Base-by-base conservation (phyloP, 768 basidiomycete species). In the Suillus fuscotomentosus region DNA sequence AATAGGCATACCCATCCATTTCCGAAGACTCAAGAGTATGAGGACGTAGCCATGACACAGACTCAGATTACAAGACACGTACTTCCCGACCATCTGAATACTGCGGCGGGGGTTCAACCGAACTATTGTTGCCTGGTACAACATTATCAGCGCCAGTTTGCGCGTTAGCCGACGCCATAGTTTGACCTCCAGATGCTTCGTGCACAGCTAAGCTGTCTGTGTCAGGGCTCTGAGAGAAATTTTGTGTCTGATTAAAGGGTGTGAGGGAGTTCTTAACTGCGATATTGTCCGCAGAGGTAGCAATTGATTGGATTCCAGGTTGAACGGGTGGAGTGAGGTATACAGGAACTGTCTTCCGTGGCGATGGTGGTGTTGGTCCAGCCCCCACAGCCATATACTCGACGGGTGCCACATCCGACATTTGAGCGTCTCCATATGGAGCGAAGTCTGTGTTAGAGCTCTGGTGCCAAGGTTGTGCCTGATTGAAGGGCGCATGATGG, bases 81-180 rank as follows among this genome's bases (percentile, higher is more conserved):
- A 71, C 62, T 53, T 70, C 70, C n/a, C 81, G 82, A 39, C 83
- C 77, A 64, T 85, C 87, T 31, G 81, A 81, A 70, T 92, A 92
- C 72, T 86, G 86, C 14, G 90, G 90, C 36, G 91, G 91, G 15
- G 91, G 80, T 75, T 92, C 90, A 6, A 91, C 81, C n/a, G 89
- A 77, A 5, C 81, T 88, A 15, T 83, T 76, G 31, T 77, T 81
- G 62, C 78, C 78, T 22, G 55, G 38, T 5, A 83, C 77, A 13
- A 70, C 75, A 69, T 91, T 89, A 61, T 89, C 89, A 9, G 82
- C 82, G 71, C 91, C 91, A 3, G 86, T 88, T 39, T 82, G 79
- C 48, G 81, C 81, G 42, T 77, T 75, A 42, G 77, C 74, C 1
- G 85, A 80, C 54, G 73, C 65, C 67, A 69, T 67, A 22, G 70